Base-by-base conservation (phyloP, 2,329 filamentous ascomycete genomes). In the Onygenales sp. region DNA sequence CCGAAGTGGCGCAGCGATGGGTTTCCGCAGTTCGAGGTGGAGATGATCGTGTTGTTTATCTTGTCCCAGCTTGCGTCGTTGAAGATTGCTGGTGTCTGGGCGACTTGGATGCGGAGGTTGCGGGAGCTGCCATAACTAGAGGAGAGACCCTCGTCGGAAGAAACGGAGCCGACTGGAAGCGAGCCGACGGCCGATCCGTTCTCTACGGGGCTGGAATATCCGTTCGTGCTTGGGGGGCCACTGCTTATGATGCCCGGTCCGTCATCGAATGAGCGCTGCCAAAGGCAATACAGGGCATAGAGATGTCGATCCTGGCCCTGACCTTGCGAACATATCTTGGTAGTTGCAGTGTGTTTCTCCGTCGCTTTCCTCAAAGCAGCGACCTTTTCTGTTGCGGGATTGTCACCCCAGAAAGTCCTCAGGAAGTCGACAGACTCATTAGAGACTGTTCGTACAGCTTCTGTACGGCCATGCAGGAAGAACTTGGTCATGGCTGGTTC, bases 401-500 rank as follows among this genome's bases (percentile, higher is more conserved):
- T 88, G 56, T 97, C 92, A 6, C 84, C 90, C 91, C 93, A 98
- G 71, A 98, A 97, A 0, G 86, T 88, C 67, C 87, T 87, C 6
- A 97, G 85, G 64, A 96, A 98, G 51, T 91, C 79, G n/a, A 90
- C 80, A 0, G 86, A 86, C 58, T 94, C 90, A 0, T 83, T 78
- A 0, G 90, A 89, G 1, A 95, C 92, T 0, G 88, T 84, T 45
- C 93, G 82, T 58, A 98, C 86, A 4, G 93, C 92, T 71, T 98
- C 93, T 0, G 93, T 98, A 45, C 93, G 86, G 9, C 93, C 93
- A 66, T 97, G 93, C 56, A 94, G 82, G 72, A 83, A 98, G 55
- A 86, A 77, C 70, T 98, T 98, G 50, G 93, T 98, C 93, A 98
- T 97, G 42, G 93, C 92, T 6, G 93, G 93, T 70, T 98, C 93